Base-by-base conservation (phyloP, 169 alveolate genomes). In the Cryptosporidium bovis region DNA sequence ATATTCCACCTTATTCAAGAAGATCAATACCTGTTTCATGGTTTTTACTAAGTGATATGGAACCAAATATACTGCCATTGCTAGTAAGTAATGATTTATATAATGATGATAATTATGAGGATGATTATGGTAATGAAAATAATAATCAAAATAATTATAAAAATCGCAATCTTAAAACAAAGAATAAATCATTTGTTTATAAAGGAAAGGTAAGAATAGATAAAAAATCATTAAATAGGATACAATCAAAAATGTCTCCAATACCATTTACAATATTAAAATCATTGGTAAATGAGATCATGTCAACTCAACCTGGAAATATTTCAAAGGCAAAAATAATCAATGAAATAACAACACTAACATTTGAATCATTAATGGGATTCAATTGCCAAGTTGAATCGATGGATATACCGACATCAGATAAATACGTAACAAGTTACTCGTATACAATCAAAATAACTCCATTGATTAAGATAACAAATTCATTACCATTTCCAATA, bases 21-120 rank as follows among this genome's bases (percentile, higher is more conserved):
- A 77, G 87, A 50, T 77, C 87, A 4, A 77, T 77, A 40, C 87
- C 87, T 34, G 29, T 77, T n/a, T 77, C 87, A 5, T 77, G 87
- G 87, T 77, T 77, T 62, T 62, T 77, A 40, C 16, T 77, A 29
- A 36, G 71, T 60, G 87, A 77, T 20, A 77, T 77, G 87, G 87
- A 77, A 16, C 87, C 87, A 18, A 77, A 29, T 8, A 77, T 77
- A 3, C n/a, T 77, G 1, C 87, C 87, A 16, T 13, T 77, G 29
- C 40, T 77, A 62, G 18, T 18, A 40, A n/a, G 64, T 16, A 77
- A 44, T n/a, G 71, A 60, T 36, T 2, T 58, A 5, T 12, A 55
- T 0, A 71, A 77, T 1, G 87, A 77, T 7, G n/a, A 44, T 16
- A 56, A 77, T 48, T 53, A 60, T 3, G 64, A 44, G 5, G 44